Evolutionary conservation across 148 eudicot genomes (phyloP), one percentile per base, ranked within the genome.

Genomic region (Camellia granthamiana): DNA sequence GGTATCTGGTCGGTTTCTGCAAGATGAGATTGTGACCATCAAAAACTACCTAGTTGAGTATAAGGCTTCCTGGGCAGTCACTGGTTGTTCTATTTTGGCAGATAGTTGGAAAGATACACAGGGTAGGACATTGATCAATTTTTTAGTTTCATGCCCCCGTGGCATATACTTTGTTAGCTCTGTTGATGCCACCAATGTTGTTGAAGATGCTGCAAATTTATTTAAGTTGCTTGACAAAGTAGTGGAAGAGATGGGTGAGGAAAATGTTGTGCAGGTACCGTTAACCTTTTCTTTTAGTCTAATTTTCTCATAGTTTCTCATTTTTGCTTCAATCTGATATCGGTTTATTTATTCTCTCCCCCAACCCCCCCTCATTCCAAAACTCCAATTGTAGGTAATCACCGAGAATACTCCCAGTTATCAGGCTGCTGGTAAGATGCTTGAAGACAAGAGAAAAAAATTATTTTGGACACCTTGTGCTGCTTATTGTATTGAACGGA

Each of bases 381-480:
- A 44, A 79, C 76, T 83, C 63, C 69, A 46, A 79, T 16, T 86
- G 84, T 86, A 95, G 97, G 97, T 93, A 78, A 86, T 95, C 72
- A 95, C 97, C 41, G 90, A 90, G 79, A 89, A 89, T 84, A 88
- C 94, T 88, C 89, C 86, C 52, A 87, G 91, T 79, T 95, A 90
- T 82, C 90, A 88, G 83, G 84, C 89, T 85, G 98, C 97, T 77
- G 98, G 98, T 66, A 93, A 95, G 88, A 90, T 95, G 98, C 92
- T 95, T 79, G 97, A 93, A 88, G 97, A 93, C 43, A 95, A 91
- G 85, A 84, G 98, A 74, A 91, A 82, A 78, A 87, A 83, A 7
- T 79, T 95, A 78, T 95, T 86, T 82, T 95, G 98, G 98, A 93
- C 94, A 49, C 97, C 98, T 73, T 95, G 98, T 92, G 91, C 92